Evolutionary conservation across 352 stramenopile genomes (phyloP).

Genomic region (Phytopythium montanum): DNA sequence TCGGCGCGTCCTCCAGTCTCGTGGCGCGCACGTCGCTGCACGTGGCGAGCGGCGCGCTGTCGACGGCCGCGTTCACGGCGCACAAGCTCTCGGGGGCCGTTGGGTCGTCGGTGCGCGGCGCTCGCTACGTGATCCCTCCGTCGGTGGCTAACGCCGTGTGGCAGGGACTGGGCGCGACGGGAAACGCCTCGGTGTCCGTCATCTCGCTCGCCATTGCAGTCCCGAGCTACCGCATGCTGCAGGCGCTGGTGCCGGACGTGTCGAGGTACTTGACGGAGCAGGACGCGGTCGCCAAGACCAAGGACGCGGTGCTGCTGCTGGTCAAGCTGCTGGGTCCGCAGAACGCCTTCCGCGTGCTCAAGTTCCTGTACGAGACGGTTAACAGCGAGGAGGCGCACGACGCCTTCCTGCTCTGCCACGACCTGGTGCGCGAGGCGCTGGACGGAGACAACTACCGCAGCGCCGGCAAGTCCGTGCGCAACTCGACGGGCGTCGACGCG

Average conservation of each 20-base stretch:
- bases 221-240: constrained; percentile 60
- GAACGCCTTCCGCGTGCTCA: constrained; percentile 71
- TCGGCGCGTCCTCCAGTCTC: constrained; percentile 45
- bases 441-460: constrained; percentile 62
- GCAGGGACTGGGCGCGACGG: constrained; percentile 55
- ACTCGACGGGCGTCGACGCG: constrained; percentile 38
- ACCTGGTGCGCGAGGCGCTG: constrained; percentile 56
- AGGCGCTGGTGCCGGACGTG: constrained; percentile 42
- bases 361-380: constrained; percentile 65
- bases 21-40: constrained; percentile 54
- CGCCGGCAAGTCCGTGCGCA: constrained; percentile 33
- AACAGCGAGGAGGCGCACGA: constrained; percentile 76
- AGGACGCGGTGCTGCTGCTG: constrained; percentile 43
- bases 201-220: constrained; percentile 67
- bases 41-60: constrained; percentile 47
- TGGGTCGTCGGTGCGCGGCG: constrained; percentile 46
- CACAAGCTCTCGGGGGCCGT: constrained; percentile 45
- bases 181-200: constrained; percentile 52
- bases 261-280: constrained; percentile 44
- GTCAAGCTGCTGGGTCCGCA: constrained; percentile 60
- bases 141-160: constrained; percentile 60
- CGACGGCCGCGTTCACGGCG: constrained; percentile 51
- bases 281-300: constrained; percentile 45
- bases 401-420: constrained; percentile 57
- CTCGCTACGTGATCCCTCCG: constrained; percentile 49